Evolutionary conservation across 169 alveolate genomes (phyloP).

Genomic region (Cryptosporidium xiaoi): DNA sequence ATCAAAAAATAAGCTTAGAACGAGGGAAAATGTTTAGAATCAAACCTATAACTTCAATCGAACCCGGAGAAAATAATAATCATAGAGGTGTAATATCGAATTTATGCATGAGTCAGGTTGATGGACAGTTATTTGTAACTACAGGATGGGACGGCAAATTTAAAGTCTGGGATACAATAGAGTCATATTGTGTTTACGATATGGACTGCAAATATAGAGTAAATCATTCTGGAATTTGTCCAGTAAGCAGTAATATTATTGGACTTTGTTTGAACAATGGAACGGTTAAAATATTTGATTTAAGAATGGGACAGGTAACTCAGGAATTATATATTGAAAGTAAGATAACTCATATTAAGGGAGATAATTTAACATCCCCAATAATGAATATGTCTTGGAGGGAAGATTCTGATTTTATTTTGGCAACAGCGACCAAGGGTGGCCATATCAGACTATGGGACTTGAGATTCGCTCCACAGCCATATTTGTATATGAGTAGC

Average conservation of each 20-base stretch:
- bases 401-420: constrained; percentile 29
- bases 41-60: constrained; percentile 12
- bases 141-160: constrained; percentile 65
- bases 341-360: constrained; percentile 14
- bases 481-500: constrained; percentile 36
- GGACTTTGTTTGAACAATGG: constrained; percentile 45
- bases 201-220: constrained; percentile 7
- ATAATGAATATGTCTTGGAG: constrained; percentile 45
- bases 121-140: constrained; percentile 59
- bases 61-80: constrained; percentile 35
- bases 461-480: constrained; percentile 81
- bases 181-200: constrained; percentile 5
- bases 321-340: constrained; percentile 33
- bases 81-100: constrained; percentile 66
- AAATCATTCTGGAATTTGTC: constrained; percentile 7
- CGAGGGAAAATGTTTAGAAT: constrained; percentile 42
- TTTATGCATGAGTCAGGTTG: constrained; percentile 32
- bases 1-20: constrained; percentile 6
- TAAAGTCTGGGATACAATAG: constrained; percentile 62
- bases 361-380: constrained; percentile 36
- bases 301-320: constrained; percentile 46
- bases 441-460: constrained; percentile 89
- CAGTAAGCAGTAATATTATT: constrained; percentile 7
- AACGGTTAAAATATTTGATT: constrained; percentile 26
- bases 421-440: constrained; percentile 85